These are phyloP conservation scores for Vigna nakashimae DNA, from an alignment of 306 rosid genomes.

Conservation along the genomic window DNA sequence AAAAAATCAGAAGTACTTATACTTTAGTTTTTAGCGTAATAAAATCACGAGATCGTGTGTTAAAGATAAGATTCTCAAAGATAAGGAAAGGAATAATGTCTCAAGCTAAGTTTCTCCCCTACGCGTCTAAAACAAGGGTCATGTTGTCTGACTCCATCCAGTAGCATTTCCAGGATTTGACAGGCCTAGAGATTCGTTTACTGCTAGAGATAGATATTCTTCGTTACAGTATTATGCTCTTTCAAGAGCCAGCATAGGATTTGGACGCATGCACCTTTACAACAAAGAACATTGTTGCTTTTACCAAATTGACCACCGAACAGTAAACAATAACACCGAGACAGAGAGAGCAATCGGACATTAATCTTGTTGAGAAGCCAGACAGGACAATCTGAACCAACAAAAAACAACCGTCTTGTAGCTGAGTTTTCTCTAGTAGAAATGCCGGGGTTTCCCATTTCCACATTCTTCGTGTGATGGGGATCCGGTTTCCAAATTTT, in stretches of 20 bases:
- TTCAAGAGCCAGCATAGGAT: not conserved
- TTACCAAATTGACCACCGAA: conserved; percentile 13
- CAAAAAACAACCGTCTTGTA: not conserved
- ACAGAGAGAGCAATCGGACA: not conserved
- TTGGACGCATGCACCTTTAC: not conserved
- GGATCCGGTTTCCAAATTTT: not conserved
- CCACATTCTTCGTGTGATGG: not conserved
- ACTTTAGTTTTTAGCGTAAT: not conserved
- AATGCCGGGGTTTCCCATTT: not conserved
- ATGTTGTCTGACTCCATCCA: conserved; percentile 17
- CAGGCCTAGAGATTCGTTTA: conserved; percentile 11
- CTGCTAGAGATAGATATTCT: conserved; percentile 8
- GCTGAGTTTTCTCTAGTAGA: not conserved
- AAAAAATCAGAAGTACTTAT: not conserved
- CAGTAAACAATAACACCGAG: not conserved
- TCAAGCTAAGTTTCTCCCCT: not conserved
- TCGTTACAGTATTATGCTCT: not conserved
- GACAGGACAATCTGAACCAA: not conserved
- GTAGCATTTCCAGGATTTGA: conserved; percentile 19
- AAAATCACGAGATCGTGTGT: not conserved
- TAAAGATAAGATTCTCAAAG: conserved; percentile 26
- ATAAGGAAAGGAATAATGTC: conserved; percentile 4
- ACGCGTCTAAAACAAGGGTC: not conserved
- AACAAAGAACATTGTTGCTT: not conserved
- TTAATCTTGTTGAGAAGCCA: not conserved